Base-by-base conservation (phyloP, 306 rosid species). In the Mimosa pudica region DNA sequence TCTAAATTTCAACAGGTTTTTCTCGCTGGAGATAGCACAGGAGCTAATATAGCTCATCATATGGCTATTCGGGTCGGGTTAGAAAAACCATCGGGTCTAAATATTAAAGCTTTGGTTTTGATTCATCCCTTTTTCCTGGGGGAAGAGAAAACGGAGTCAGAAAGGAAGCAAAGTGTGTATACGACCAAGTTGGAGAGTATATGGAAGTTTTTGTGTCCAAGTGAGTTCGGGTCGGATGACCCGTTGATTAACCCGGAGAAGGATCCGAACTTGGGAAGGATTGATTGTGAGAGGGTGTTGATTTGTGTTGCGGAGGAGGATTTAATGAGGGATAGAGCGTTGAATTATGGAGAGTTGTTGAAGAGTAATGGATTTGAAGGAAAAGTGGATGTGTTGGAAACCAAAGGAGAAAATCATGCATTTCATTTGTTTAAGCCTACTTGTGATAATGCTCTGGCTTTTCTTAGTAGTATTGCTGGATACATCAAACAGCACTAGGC, bases 51-150 rank as follows among this genome's bases (percentile, higher is more conserved):
- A 13, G 81, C 89, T 2, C 90, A 89, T 75, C 78, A 88, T 51
- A 68, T 86, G 85, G 98, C 82, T 1, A 8, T 90, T 69, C 88
- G 91, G 73, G 63, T 78, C 3, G 92, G 94, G 5, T 0, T 8
- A 0, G 94, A 91, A 7, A 87, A 85, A 1, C 33, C 87, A 24
- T 30, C 10, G 1, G 90, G 91, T 32, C 24, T 89, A 44, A 84
- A 62, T 42, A 48, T 91, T 5, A 74, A 81, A 41, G 98, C 94
- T 63, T 24, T 81, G 52, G 79, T 30, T 14, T 49, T 89, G 65
- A 83, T 89, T 18, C 98, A 92, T 83, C 94, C 94, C 0, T 89
- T 82, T 65, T 90, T 94, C 48, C 87, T 89, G 93, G 97, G 93
- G 1, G 79, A 3, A 62, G 91, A 92, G 9, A 82, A 67, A 46